Evolutionary conservation across 495 filamentous ascomycete genomes (phyloP), one percentile per base, ranked within the genome.

Genomic region (Bathelium albidoporum): DNA sequence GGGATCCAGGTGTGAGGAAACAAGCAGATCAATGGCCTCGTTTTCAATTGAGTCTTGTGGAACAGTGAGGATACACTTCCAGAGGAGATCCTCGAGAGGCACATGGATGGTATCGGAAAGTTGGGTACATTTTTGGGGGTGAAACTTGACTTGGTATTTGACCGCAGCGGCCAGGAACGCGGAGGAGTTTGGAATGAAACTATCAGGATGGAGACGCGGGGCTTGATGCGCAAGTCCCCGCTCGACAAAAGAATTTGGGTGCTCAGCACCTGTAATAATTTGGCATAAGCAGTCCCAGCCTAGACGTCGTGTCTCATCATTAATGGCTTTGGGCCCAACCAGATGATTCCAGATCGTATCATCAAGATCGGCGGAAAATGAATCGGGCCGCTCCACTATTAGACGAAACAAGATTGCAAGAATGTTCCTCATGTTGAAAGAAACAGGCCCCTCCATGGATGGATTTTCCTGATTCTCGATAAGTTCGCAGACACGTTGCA

Each of bases 61-160:
- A 14, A 89, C 85, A 22, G 80, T 85, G 58, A 96, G 71, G 20
- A 93, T 85, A 69, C 96, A 85, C 18, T 82, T 83, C 93, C 93
- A 97, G 58, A 97, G 77, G 45, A 89, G 80, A 60, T 94, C 89
- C 59, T 89, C 79, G 10, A 86, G 88, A 20, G 81, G 77, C 59
- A 87, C 79, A 16, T 78, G 69, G 24, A 85, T 29, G 29, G 7
- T 10, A 29, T 55, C 24, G 7, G 49, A 55, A 3, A 9, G 24
- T 28, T 26, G 22, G 7, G 49, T 55, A 29, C 24, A 26, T 10
- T 4, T 9, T 29, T 55, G 22, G 29, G 24, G 24, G 16, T 55
- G 49, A 24, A 55, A 39, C n/a, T 24, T 44, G 7, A 52, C 59
- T 11, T 58, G 32, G 22, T 67, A 66, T 2, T 59, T 68, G n/a